Conservation (phyloP, 164 flowering plant species). For the Sextonia rubra region DNA sequence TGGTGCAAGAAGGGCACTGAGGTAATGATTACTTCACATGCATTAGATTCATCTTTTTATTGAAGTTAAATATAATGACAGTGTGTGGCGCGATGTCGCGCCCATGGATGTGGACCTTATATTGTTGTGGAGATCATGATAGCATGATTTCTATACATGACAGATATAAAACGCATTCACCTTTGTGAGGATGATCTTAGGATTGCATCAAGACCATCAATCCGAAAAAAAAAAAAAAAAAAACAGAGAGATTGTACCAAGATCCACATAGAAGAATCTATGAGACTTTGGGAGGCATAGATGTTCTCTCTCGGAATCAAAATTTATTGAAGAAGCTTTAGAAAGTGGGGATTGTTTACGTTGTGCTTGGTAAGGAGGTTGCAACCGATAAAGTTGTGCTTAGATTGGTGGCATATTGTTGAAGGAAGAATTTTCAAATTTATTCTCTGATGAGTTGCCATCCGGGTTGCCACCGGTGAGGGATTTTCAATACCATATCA, state of each 20-base stretch:
- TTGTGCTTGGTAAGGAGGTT: neutral
- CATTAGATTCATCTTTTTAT: too few relatives aligned
- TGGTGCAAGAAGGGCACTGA: neutral
- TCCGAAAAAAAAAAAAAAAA: too few relatives aligned
- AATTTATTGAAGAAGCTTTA: neutral
- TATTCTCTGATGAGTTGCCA: neutral
- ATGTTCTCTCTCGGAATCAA: neutral
- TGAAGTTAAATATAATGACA: neutral
- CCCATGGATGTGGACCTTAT: neutral
- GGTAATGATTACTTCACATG: neutral
- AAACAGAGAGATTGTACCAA: neutral
- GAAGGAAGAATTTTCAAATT: neutral
- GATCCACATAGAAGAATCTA: neutral
- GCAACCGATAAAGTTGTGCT: neutral
- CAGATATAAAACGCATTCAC: neutral
- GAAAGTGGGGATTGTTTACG: neutral
- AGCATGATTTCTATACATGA: neutral
- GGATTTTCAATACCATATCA: constrained; percentile 4
- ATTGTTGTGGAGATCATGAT: neutral
- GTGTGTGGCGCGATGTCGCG: neutral
- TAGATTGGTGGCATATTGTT: neutral
- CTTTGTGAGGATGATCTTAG: neutral
- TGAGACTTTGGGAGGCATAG: neutral
- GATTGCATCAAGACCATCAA: too few relatives aligned
- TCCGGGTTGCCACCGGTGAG: neutral